Conservation (phyloP, 2,329 filamentous ascomycete genomes). For the Cladosporium sp. region DNA sequence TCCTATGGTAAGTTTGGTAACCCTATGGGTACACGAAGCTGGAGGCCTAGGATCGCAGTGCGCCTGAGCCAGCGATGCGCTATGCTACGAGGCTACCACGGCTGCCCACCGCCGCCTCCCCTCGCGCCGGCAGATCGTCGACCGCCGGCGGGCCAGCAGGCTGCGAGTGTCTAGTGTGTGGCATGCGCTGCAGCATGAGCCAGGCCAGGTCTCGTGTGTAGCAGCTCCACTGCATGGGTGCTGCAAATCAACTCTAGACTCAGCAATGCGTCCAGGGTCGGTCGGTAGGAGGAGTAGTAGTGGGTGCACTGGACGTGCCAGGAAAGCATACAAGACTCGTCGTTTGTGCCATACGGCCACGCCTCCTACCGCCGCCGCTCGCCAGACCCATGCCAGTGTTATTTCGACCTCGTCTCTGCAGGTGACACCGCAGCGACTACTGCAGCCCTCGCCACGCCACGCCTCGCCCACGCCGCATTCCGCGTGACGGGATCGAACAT, state of each 20-base stretch:
- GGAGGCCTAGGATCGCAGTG: background rate
- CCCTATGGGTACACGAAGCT: background rate
- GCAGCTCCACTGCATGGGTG: constrained; percentile 1
- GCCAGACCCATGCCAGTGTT: background rate
- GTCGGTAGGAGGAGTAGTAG: background rate
- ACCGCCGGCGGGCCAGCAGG: background rate
- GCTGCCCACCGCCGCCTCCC: background rate
- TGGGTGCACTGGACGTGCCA: background rate
- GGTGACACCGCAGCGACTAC: constrained; percentile 10
- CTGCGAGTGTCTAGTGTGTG: constrained; percentile 7
- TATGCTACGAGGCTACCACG: background rate
- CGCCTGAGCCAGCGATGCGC: background rate
- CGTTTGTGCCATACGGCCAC: background rate
- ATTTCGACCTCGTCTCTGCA: constrained; percentile 4
- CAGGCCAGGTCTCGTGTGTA: background rate
- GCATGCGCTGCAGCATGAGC: constrained; percentile 4
- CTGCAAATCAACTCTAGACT: constrained; percentile 5
- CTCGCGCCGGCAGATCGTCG: background rate
- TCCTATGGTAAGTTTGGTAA: background rate
- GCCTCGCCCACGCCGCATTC: background rate
- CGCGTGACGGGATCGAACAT: constrained; percentile 14
- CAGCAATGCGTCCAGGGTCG: background rate
- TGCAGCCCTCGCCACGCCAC: constrained; percentile 7
- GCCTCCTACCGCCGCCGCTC: background rate
- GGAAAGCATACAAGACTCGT: constrained; percentile 3